Evolutionary conservation across 2,329 filamentous ascomycete genomes (phyloP).

Genomic region (Neonectria neomacrospora): DNA sequence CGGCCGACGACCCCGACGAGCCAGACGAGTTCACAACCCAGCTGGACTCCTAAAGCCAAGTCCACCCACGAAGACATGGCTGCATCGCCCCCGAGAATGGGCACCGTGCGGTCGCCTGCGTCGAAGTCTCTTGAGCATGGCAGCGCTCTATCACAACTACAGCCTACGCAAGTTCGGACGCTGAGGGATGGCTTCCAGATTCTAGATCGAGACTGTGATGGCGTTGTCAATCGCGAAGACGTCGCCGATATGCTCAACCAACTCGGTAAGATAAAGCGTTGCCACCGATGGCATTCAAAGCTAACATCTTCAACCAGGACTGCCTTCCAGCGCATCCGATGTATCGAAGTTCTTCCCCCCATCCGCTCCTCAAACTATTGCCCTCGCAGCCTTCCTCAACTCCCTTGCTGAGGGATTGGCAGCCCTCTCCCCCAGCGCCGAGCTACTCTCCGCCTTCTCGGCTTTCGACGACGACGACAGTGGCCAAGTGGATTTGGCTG

Average conservation of each 20-base stretch:
- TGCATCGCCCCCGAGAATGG: slow-evolving; percentile 49
- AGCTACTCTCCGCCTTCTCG: slow-evolving; percentile 89
- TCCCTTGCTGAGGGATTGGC: slow-evolving; percentile 79
- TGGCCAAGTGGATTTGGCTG: slow-evolving; percentile 86
- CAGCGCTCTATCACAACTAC: slow-evolving; percentile 76
- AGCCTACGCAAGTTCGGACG: slow-evolving; percentile 84
- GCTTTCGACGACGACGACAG: slow-evolving; percentile 97
- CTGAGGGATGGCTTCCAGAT: slow-evolving; percentile 95
- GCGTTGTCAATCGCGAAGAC: slow-evolving; percentile 82
- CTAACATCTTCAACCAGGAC: slow-evolving; percentile 61
- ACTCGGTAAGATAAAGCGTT: slow-evolving; percentile 66
- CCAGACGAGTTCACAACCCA: slow-evolving; percentile 49
- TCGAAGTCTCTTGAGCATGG: slow-evolving; percentile 55
- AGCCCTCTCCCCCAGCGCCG: slow-evolving; percentile 78
- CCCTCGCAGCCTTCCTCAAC: slow-evolving; percentile 87
- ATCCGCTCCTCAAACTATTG: slow-evolving; percentile 76
- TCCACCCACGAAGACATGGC: slow-evolving; percentile 48
- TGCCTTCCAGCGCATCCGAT: slow-evolving; percentile 76
- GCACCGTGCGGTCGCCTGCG: slow-evolving; percentile 47
- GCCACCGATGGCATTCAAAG: not conserved
- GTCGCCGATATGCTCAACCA: slow-evolving; percentile 89
- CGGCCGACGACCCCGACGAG: slow-evolving; percentile 55
- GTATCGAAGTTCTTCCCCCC: slow-evolving; percentile 87
- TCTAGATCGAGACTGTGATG: slow-evolving; percentile 88
- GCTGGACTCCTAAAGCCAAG: slow-evolving; percentile 52